phyloP scores from a whole-genome alignment of 2,329 filamentous ascomycete species.

The Aureobasidium sp. region DNA sequence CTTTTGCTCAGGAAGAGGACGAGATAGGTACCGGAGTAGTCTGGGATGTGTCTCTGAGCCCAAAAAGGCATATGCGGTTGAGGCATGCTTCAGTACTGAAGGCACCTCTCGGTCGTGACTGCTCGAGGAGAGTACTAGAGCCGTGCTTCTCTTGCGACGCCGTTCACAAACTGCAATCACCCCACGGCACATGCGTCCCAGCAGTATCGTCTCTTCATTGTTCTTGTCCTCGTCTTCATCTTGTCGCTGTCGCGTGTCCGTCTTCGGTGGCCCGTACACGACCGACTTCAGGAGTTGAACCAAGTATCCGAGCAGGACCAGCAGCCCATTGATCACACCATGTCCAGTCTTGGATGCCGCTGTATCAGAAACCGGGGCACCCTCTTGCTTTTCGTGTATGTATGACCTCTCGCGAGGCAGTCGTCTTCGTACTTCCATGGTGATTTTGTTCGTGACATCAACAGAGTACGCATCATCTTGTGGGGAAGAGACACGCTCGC shows the following conservation, averaged over 20 bases:
- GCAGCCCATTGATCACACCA: not conserved
- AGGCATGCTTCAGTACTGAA: conserved; percentile 1
- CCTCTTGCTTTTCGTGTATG: not conserved
- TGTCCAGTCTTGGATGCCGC: not conserved
- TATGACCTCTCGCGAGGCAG: conserved; percentile 12
- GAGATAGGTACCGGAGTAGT: not conserved
- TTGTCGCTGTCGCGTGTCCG: not conserved
- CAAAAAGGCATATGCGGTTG: conserved; percentile 1
- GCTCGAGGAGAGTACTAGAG: not conserved
- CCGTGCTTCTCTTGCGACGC: not conserved
- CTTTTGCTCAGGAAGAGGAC: not conserved
- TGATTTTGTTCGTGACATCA: conserved; percentile 6
- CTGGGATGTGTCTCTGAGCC: not conserved
- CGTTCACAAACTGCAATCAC: not conserved
- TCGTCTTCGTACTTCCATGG: conserved; percentile 11
- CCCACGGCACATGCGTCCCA: not conserved
- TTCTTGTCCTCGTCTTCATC: not conserved
- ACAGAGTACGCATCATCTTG: not conserved
- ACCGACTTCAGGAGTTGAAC: not conserved
- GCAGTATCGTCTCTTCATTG: not conserved
- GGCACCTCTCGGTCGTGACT: not conserved
- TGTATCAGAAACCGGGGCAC: not conserved
- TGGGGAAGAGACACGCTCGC: not conserved
- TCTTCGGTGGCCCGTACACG: not conserved
- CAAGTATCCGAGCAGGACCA: not conserved